Base-by-base conservation (phyloP, 2,329 filamentous ascomycete species). In the Sclerotinia nivalis region DNA sequence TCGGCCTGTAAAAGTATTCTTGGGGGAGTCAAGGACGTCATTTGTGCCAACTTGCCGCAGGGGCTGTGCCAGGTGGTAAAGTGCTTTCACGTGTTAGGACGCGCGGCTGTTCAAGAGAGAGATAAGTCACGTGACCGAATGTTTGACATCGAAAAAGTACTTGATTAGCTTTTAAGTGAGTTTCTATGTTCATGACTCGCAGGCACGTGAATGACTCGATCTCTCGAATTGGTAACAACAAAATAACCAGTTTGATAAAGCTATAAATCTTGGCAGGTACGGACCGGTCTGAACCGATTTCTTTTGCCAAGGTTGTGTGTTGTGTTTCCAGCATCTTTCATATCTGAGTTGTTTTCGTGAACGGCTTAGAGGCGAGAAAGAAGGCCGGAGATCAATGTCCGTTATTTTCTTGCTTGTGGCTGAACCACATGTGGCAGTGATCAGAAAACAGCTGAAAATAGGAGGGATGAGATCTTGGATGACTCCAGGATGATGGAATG, bases 1-100 rank as follows among this genome's bases (percentile, higher is more conserved):
- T 43, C 40, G 40, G 13, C 40, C 40, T 43, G 15, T 43, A 56
- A 31, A 56, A 56, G 22, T 22, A 40, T 25, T n/a, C 22, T 40
- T 58, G 55, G 55, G n/a, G 55, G 31, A 59, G 40, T 43, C 40
- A 22, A 40, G 37, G 56, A 43, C 56, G 34, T 59, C 56, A 59
- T 43, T 43, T 22, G 34, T 37, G 31, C 31, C 55, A 37, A 37
- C 22, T 37, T 31, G 55, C n/a, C 55, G 28, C n/a, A 22, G 20
- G 55, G 55, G 31, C 55, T 58, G 55, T 58, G 55, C 55, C 55
- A 55, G 54, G 54, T 31, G 18, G 15, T 9, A 56, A 20, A 15
- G 31, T 37, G 1, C 5, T 37, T 15, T 56, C 31, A 37, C 54
- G 54, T 56, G 54, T 22, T 49, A 7, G 34, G 10, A 56, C 54